phyloP scores from a whole-genome alignment of 2,329 filamentous ascomycete species.

The Botrytis porri region DNA sequence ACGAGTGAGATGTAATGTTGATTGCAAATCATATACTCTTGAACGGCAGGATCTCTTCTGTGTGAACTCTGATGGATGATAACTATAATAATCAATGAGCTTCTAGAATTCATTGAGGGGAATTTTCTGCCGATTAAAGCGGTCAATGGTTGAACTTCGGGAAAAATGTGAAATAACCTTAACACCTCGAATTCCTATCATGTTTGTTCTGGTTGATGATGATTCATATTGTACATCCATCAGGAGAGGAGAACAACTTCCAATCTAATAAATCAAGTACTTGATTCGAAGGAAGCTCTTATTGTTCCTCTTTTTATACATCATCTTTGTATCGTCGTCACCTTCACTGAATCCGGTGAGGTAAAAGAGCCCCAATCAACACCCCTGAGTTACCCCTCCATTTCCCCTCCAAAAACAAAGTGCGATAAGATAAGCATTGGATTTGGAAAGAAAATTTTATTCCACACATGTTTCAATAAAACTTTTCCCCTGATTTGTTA shows the following conservation, averaged over 20 bases:
- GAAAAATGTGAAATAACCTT: no score
- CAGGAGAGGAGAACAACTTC: neutral
- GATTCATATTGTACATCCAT: neutral
- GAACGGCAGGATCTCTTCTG: neutral
- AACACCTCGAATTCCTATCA: neutral
- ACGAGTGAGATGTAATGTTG: neutral
- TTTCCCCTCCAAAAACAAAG: slow-evolving; percentile 9
- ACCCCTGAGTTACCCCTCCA: slow-evolving; percentile 7
- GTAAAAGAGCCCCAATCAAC: neutral
- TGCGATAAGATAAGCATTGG: slow-evolving; percentile 11
- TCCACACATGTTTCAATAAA: neutral
- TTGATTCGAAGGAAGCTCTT: neutral
- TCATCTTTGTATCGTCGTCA: neutral
- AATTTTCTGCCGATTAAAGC: slow-evolving; percentile 1
- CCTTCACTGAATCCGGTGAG: neutral
- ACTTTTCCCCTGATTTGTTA: neutral
- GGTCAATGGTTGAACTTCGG: slow-evolving; percentile 4
- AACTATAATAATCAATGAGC: neutral
- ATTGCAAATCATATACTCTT: neutral
- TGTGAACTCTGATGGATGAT: neutral
- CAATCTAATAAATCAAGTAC: neutral
- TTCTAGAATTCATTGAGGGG: neutral
- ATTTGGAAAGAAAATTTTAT: slow-evolving; percentile 3
- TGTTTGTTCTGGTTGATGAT: neutral
- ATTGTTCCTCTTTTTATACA: neutral